A percentile compares a stretch with the other conserved stretches of the same genome.
Conservation (phyloP, 108 stramenopile genomes). For the Epithemia pelagica region DNA sequence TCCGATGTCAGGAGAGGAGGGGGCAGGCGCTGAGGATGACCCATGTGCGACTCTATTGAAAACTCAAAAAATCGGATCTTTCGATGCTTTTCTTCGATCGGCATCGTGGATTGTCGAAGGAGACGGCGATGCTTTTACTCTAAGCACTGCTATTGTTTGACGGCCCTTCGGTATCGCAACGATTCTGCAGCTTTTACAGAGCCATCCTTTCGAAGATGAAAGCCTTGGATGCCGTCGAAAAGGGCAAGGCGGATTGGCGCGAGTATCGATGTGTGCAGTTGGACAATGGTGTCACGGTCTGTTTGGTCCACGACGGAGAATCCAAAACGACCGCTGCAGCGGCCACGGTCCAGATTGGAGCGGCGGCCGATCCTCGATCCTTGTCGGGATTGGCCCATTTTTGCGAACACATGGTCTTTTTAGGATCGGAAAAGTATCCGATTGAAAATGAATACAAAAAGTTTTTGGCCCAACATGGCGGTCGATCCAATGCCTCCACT, state of each 20-base stretch:
- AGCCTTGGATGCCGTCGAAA: background rate
- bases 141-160: too few relatives aligned
- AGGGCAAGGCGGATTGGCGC: slow-evolving; percentile 73
- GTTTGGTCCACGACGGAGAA: slow-evolving; percentile 65
- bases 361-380: slow-evolving; percentile 61
- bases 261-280: slow-evolving; percentile 54
- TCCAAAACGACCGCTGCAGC: slow-evolving; percentile 74
- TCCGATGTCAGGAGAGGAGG: too few relatives aligned
- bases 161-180: too few relatives aligned
- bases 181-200: too few relatives aligned
- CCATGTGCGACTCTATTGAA: too few relatives aligned
- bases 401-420: slow-evolving; percentile 70
- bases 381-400: slow-evolving; percentile 86
- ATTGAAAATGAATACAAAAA: slow-evolving; percentile 80
- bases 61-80: too few relatives aligned
- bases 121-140: too few relatives aligned
- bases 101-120: too few relatives aligned
- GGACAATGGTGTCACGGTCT: slow-evolving; percentile 40
- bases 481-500: slow-evolving; percentile 81
- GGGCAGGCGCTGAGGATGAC: too few relatives aligned
- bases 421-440: slow-evolving; percentile 71
- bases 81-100: too few relatives aligned
- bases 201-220: too few relatives aligned
- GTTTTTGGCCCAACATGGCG: slow-evolving; percentile 65
- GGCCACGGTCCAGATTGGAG: slow-evolving; percentile 57